These are phyloP conservation scores for Leccinum subrobustum DNA, from an alignment of 1,284 basidiomycete genomes.

Conservation along the genomic window DNA sequence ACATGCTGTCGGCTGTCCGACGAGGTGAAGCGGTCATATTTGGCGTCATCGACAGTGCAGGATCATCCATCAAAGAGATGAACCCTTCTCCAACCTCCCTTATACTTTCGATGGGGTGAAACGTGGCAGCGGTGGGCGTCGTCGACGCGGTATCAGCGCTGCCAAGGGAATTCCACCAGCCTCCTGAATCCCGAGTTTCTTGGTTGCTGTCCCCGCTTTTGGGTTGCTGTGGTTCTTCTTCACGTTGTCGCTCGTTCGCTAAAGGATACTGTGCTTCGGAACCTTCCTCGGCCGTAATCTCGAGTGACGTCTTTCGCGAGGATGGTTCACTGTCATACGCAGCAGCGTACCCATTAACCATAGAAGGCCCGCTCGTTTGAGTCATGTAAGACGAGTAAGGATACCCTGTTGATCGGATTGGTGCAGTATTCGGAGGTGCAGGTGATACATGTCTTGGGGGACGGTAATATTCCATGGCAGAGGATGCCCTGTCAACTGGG, in stretches of 20 bases:
- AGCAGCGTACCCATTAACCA: slow-evolving; percentile 30
- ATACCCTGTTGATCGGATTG: slow-evolving; percentile 25
- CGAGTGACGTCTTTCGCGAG: slow-evolving; percentile 32
- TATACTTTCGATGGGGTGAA: slow-evolving; percentile 50
- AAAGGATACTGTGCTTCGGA: slow-evolving; percentile 15
- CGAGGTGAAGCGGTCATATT: slow-evolving; percentile 22
- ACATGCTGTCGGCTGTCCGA: slow-evolving; percentile 29
- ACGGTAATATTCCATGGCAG: slow-evolving; percentile 71
- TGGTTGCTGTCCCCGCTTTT: slow-evolving; percentile 8
- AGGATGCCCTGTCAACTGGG: slow-evolving; percentile 68
- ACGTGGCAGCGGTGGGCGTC: slow-evolving; percentile 69
- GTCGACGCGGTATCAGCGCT: slow-evolving; percentile 54
- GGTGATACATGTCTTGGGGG: slow-evolving; percentile 49
- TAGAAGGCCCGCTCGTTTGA: slow-evolving; percentile 27
- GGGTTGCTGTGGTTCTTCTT: not conserved
- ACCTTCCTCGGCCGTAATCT: slow-evolving; percentile 38
- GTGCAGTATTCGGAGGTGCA: slow-evolving; percentile 33
- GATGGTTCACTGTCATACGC: slow-evolving; percentile 24
- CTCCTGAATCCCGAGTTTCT: slow-evolving; percentile 38
- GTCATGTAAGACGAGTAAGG: slow-evolving; percentile 32
- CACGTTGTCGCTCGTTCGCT: slow-evolving; percentile 3
- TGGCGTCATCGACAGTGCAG: slow-evolving; percentile 45
- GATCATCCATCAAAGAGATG: slow-evolving; percentile 82
- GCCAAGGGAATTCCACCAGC: slow-evolving; percentile 64
- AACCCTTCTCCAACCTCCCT: slow-evolving; percentile 60